Percentiles rank a stretch among this genome's conserved stretches.
Conservation (phyloP, 2,329 filamentous ascomycete species). For the Ophiostoma australiae region DNA sequence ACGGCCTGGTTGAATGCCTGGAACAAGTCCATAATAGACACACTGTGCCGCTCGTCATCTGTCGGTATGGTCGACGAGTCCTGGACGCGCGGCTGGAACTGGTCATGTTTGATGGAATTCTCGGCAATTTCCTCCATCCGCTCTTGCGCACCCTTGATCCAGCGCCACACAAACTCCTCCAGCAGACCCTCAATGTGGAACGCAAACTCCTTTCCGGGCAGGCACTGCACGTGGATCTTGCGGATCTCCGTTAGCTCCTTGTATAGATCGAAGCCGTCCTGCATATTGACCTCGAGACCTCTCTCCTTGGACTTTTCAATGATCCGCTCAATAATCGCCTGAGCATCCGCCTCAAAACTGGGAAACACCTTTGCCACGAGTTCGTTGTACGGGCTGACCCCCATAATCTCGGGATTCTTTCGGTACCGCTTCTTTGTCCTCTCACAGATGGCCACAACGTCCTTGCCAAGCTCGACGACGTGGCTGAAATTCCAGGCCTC, state of each 20-base stretch:
- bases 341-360: conserved; percentile 82
- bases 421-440: conserved; percentile 89
- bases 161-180: conserved; percentile 92
- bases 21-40: conserved; percentile 90
- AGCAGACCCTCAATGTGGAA: conserved; percentile 84
- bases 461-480: conserved; percentile 81
- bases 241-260: conserved; percentile 81
- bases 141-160: conserved; percentile 75
- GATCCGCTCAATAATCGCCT: conserved; percentile 77
- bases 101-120: conserved; percentile 83
- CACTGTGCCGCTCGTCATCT: conserved; percentile 84
- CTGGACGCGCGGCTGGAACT: conserved; percentile 65
- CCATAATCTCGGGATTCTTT: conserved; percentile 83
- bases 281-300: conserved; percentile 71
- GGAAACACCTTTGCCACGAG: conserved; percentile 81
- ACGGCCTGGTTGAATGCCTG: conserved; percentile 88
- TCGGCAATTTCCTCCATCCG: conserved; percentile 82
- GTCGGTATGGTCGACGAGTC: conserved; percentile 53
- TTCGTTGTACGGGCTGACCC: conserved; percentile 59
- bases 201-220: conserved; percentile 70
- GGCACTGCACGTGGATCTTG: conserved; percentile 67
- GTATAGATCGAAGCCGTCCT: conserved; percentile 94
- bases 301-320: conserved; percentile 65
- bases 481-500: conserved; percentile 87
- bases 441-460: conserved; percentile 77